Evolutionary conservation across 1,139 yeast genomes (phyloP).

Genomic region (Ogataea hybrid): DNA sequence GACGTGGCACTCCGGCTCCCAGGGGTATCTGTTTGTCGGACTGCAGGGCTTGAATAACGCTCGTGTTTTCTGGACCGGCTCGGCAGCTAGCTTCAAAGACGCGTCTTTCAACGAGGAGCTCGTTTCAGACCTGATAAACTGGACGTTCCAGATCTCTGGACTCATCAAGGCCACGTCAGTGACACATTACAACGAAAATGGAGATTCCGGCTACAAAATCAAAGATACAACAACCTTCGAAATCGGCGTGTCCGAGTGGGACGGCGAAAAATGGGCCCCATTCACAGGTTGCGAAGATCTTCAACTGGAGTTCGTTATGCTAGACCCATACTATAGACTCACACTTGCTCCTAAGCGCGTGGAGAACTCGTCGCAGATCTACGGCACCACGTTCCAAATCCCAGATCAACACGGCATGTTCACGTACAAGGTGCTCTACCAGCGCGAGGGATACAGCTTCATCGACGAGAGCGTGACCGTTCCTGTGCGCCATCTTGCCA

Average conservation of each 20-base stretch:
- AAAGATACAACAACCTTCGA: constrained; percentile 66
- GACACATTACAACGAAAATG: constrained; percentile 42
- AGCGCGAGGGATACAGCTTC: constrained; percentile 74
- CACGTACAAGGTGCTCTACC: constrained; percentile 78
- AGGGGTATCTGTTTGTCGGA: constrained; percentile 74
- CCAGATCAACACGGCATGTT: constrained; percentile 99
- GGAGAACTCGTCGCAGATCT: constrained; percentile 38
- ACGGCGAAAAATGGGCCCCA: constrained; percentile 65
- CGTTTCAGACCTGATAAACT: constrained; percentile 54
- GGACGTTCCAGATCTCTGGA: constrained; percentile 71
- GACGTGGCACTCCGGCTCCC: constrained; percentile 81
- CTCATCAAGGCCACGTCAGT: constrained; percentile 59
- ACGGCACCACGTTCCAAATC: constrained; percentile 58
- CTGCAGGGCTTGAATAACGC: constrained; percentile 81
- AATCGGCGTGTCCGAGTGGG: constrained; percentile 66
- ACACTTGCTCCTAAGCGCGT: constrained; percentile 43
- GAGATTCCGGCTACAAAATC: constrained; percentile 52
- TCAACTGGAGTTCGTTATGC: constrained; percentile 84
- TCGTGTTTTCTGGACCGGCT: constrained; percentile 80
- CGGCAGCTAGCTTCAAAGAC: constrained; percentile 48
- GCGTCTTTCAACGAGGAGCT: constrained; percentile 28
- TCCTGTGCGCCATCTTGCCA: constrained; percentile 91
- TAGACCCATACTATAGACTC: constrained; percentile 92
- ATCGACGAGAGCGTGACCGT: constrained; percentile 66
- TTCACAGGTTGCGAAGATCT: constrained; percentile 47